Evolutionary conservation across 129 eudicot genomes (phyloP).

Genomic region (Tanacetum coccineum): DNA sequence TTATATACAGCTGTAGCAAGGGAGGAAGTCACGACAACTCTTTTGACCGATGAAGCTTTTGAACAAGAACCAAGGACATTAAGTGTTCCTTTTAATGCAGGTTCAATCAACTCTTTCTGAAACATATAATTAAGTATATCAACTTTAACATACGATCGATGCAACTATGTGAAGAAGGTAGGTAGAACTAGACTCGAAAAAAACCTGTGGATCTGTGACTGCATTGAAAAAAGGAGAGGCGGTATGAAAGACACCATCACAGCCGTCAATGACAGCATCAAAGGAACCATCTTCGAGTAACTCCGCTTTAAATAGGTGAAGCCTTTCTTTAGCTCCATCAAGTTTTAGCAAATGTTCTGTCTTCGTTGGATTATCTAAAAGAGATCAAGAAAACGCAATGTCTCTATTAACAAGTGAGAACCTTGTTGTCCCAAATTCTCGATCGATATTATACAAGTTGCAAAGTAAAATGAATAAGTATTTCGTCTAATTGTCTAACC

Average conservation of each 20-base stretch:
- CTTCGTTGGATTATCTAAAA: conserved; percentile 42
- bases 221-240: conserved; percentile 50
- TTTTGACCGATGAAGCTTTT: conserved; percentile 36
- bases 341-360: conserved; percentile 52
- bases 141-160: neutral
- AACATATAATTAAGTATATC: neutral
- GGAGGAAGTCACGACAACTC: conserved; percentile 53
- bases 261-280: conserved; percentile 55
- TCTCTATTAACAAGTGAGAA: too few species aligned
- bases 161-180: neutral
- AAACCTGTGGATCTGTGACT: conserved; percentile 50
- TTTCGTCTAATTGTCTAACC: too few species aligned
- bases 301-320: conserved; percentile 55
- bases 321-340: conserved; percentile 79
- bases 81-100: conserved; percentile 52
- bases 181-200: neutral
- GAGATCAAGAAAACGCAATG: neutral
- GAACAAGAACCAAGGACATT: conserved; percentile 46
- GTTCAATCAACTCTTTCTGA: conserved; percentile 47
- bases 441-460: too few species aligned
- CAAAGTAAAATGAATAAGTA: too few species aligned
- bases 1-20: conserved; percentile 32
- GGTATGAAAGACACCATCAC: conserved; percentile 67
- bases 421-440: too few species aligned
- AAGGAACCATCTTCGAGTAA: conserved; percentile 61